These are phyloP conservation scores for Claviceps purpurea DNA, from an alignment of 2,329 filamentous ascomycete species.

Conservation along the genomic window DNA sequence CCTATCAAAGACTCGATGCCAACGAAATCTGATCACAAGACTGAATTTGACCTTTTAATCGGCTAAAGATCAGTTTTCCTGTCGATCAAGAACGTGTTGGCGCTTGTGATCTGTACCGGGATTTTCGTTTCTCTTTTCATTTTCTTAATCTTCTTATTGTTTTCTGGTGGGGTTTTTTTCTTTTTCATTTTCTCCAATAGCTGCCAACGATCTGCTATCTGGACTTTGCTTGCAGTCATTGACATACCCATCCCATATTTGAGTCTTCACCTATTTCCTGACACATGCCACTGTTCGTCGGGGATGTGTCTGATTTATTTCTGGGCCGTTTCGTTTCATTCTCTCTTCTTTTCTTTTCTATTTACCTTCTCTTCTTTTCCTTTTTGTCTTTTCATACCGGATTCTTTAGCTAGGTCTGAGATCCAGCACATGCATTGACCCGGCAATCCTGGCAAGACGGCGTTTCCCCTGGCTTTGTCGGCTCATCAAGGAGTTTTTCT, in stretches of 20 bases:
- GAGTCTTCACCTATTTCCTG: no score
- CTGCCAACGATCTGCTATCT: not conserved
- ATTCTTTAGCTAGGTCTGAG: not conserved
- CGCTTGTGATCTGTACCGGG: no score
- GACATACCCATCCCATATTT: not conserved
- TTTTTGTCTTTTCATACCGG: not conserved
- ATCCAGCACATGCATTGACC: not conserved
- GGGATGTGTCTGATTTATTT: no score
- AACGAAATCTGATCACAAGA: constrained; percentile 30
- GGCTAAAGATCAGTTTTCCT: constrained; percentile 16
- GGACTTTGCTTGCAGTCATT: not conserved
- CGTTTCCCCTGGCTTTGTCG: not conserved
- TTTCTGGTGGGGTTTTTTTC: not conserved
- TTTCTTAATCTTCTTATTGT: not conserved
- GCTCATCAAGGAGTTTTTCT: not conserved
- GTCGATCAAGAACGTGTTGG: not conserved
- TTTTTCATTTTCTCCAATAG: not conserved
- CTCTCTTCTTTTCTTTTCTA: not conserved
- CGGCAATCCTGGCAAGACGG: not conserved
- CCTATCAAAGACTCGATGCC: constrained; percentile 45
- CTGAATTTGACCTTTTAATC: constrained; percentile 24
- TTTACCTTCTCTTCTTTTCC: not conserved
- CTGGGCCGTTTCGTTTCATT: not conserved
- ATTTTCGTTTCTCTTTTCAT: not conserved
- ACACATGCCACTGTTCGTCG: no score